These are phyloP conservation scores for Arachis hypogaea DNA, from an alignment of 306 rosid genomes.

Conservation along the genomic window DNA sequence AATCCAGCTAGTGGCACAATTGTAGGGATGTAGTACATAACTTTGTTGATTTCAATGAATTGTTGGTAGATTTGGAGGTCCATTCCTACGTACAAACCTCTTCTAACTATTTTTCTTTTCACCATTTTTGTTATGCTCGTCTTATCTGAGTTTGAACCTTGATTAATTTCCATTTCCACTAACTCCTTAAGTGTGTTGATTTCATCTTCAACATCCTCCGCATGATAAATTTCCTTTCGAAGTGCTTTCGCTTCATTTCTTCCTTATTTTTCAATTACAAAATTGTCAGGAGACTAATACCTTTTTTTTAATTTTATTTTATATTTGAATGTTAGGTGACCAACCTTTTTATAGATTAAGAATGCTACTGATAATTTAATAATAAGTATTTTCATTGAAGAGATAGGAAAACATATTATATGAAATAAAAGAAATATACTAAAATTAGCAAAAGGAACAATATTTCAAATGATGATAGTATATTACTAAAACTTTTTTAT, in stretches of 20 bases:
- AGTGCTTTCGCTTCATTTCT: slow-evolving; percentile 51
- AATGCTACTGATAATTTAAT: no score
- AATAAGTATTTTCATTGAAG: no score
- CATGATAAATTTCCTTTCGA: slow-evolving; percentile 52
- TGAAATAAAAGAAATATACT: no score
- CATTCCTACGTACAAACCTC: slow-evolving; percentile 62
- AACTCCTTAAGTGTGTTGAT: slow-evolving; percentile 57
- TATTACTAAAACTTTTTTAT: no score
- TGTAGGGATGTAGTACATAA: slow-evolving; percentile 70
- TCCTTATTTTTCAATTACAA: slow-evolving; percentile 38
- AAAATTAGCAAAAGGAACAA: no score
- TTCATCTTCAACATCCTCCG: slow-evolving; percentile 52
- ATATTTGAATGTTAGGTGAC: no score
- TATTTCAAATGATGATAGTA: no score
- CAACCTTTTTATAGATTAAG: no score
- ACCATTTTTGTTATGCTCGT: slow-evolving; percentile 42
- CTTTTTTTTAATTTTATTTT: no score
- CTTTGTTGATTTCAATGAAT: slow-evolving; percentile 65
- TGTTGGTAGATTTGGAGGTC: slow-evolving; percentile 74
- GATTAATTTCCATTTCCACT: slow-evolving; percentile 47
- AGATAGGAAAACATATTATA: no score
- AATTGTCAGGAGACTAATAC: no score
- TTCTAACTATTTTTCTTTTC: slow-evolving; percentile 57
- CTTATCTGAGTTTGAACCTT: slow-evolving; percentile 39
- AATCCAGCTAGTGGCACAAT: slow-evolving; percentile 64